Evolutionary conservation across 805 yeast species (phyloP), one percentile per base, ranked within the genome.

Genomic region (Ogataea pilisensis): DNA sequence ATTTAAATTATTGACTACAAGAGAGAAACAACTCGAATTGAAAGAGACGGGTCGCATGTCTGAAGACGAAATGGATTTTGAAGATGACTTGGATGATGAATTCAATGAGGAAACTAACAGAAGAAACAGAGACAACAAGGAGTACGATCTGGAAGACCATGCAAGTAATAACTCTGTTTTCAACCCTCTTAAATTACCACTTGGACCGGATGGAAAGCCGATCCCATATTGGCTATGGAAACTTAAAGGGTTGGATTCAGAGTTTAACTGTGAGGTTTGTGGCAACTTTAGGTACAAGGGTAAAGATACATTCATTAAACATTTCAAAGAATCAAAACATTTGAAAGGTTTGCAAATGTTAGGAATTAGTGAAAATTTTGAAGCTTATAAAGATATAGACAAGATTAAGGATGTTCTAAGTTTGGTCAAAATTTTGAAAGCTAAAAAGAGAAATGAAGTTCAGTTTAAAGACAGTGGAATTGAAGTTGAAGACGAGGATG

Each of bases 201-300:
- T 86, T 0, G 98, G 95, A 0, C 75, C 85, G 16, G 97, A 90
- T 61, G 97, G 97, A 0, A 75, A 73, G 31, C 97, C 97, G 1
- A 87, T 93, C 22, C 99, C 99, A 2, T 78, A 72, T 40, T 93
- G 99, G 99, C 68, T 93, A 22, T 90, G 79, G 70, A 93, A 90
- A 60, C 67, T 90, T 34, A 89, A 88, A 53, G 99, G 99, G 0
- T 68, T 90, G 9, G 85, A 85, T 41, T 72, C 76, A 32, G 77
- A 75, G 38, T 86, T 78, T 51, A 54, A 63, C 1, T 93, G 99
- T 60, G 97, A 93, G 62, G 76, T 93, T 7, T 93, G 99, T 58
- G 95, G 95, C 5, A 80, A 85, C 52, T 60, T 64, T 25, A 65
- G 68, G 7, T 91, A 82, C 62, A 75, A 76, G 51, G 99, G 99